Percentiles rank a stretch among this genome's conserved stretches.
Conservation (phyloP, 441 rosid genomes). For the Adansonia rubrostipa region DNA sequence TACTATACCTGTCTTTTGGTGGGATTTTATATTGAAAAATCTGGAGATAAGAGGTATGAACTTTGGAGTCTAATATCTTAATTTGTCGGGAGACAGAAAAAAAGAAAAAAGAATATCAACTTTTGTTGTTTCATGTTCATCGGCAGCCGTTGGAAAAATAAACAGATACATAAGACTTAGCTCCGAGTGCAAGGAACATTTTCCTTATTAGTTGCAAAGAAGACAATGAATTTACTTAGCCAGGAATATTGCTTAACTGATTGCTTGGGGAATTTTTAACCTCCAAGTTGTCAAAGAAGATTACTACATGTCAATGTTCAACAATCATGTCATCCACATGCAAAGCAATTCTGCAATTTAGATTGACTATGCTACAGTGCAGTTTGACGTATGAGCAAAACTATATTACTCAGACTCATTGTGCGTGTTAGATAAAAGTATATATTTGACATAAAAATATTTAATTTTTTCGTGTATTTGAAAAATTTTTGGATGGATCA, state of each 20-base stretch:
- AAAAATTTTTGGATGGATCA: no score
- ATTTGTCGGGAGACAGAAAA: background rate
- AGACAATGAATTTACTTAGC: background rate
- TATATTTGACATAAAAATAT: no score
- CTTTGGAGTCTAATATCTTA: background rate
- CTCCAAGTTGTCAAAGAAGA: background rate
- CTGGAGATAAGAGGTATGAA: background rate
- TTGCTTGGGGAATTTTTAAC: background rate
- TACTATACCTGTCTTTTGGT: background rate
- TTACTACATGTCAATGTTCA: background rate
- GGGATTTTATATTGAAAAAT: background rate
- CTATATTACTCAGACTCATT: no score
- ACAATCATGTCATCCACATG: background rate
- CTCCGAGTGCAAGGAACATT: background rate
- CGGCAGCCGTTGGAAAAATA: background rate
- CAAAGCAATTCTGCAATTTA: background rate
- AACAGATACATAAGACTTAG: background rate
- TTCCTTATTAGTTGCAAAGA: conserved; percentile 2
- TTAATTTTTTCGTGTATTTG: no score
- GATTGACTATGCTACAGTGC: background rate
- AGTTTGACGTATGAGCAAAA: background rate
- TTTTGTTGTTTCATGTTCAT: background rate
- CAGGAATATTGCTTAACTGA: background rate
- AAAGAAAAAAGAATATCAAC: background rate
- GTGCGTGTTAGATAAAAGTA: no score